Evolutionary conservation across 1,284 basidiomycete genomes (phyloP).

Genomic region (Trametes pubescens): DNA sequence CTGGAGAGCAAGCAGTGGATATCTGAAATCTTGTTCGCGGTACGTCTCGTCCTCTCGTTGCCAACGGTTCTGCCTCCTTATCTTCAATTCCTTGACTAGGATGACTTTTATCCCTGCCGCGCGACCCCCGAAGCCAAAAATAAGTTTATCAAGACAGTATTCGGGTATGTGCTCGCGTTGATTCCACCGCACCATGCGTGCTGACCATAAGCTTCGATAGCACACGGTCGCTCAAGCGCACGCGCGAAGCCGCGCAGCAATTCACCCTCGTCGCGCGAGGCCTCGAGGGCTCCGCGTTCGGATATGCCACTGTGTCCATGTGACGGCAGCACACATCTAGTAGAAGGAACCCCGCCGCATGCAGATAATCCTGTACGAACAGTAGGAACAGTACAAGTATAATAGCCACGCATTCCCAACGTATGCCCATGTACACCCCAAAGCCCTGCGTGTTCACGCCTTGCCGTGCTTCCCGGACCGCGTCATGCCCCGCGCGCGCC

Average conservation of each 20-base stretch:
- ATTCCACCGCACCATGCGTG: too few species aligned
- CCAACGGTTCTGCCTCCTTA: too few species aligned
- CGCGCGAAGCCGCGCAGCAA: constrained; percentile 78
- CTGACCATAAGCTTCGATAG: constrained; percentile 43
- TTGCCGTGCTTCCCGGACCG: constrained; percentile 7
- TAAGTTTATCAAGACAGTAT: constrained; percentile 76
- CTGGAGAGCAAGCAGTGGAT: constrained; percentile 73
- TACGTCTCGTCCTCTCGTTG: constrained; percentile 48
- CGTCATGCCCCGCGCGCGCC: constrained; percentile 24
- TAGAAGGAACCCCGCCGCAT: neutral
- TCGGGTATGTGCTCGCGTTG: constrained; percentile 58
- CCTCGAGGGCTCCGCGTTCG: constrained; percentile 79
- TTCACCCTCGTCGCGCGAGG: constrained; percentile 80
- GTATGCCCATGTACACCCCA: neutral
- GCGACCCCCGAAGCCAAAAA: constrained; percentile 77
- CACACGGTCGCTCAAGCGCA: constrained; percentile 69
- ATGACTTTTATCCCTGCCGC: constrained; percentile 70
- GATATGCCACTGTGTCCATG: constrained; percentile 60
- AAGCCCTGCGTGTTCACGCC: neutral
- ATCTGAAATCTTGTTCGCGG: constrained; percentile 72
- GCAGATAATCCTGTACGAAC: neutral
- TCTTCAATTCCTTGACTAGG: constrained; percentile 45
- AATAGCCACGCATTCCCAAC: neutral
- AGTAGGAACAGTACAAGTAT: constrained; percentile 8
- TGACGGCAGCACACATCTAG: constrained; percentile 23